Conservation (phyloP, 164 flowering plant species). For the Berberis vulgaris region DNA sequence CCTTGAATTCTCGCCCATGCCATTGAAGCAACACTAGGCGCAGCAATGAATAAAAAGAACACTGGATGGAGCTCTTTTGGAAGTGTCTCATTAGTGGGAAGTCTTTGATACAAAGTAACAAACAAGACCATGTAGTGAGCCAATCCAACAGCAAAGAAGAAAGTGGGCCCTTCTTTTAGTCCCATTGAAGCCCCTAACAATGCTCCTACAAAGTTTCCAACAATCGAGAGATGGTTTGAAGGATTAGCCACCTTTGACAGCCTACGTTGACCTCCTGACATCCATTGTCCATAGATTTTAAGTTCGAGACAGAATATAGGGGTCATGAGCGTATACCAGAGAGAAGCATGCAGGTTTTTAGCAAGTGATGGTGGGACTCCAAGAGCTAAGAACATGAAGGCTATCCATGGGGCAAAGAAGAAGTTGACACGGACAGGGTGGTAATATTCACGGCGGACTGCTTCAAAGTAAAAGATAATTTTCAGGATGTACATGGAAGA, state of each 20-base stretch:
- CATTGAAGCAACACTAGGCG: constrained; percentile 76
- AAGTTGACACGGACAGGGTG: constrained; percentile 86
- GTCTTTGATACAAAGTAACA: constrained; percentile 87
- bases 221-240: constrained; percentile 67
- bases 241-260: constrained; percentile 91
- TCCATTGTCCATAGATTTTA: constrained; percentile 95
- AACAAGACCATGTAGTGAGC: constrained; percentile 80
- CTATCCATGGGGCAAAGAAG: constrained; percentile 89
- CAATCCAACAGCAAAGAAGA: constrained; percentile 83
- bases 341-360: constrained; percentile 20
- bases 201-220: constrained; percentile 90
- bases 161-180: constrained; percentile 73
- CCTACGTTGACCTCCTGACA: constrained; percentile 76
- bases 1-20: constrained; percentile 76
- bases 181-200: constrained; percentile 78
- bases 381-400: constrained; percentile 50
- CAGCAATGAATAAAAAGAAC: constrained; percentile 81
- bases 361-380: constrained; percentile 52
- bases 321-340: constrained; percentile 78
- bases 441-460: constrained; percentile 77
- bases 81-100: constrained; percentile 65
- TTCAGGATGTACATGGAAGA: constrained; percentile 43
- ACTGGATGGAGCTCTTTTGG: constrained; percentile 84
- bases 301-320: constrained; percentile 70
- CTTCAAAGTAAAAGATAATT: constrained; percentile 66